phyloP scores from a whole-genome alignment of 2,329 filamentous ascomycete genomes.

The Ilyonectria mors-panacis region DNA sequence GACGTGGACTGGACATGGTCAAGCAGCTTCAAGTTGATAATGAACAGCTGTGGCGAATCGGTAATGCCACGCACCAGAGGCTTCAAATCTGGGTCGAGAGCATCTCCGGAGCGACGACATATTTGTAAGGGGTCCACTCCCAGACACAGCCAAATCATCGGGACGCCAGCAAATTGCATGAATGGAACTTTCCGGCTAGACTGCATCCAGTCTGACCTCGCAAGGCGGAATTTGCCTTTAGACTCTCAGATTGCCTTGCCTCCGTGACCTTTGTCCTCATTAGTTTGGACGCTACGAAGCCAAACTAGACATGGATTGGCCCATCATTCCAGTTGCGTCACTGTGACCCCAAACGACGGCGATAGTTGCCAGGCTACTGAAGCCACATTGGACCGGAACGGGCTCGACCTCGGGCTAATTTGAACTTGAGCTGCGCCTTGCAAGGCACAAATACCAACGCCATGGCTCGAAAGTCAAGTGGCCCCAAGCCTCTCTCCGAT shows the following conservation, averaged over 20 bases:
- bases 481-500: neutral
- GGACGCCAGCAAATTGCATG: neutral
- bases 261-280: conserved; percentile 1
- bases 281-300: conserved; percentile 2
- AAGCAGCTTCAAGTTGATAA: no score
- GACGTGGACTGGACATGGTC: conserved; percentile 12
- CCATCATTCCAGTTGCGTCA: conserved; percentile 11
- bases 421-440: conserved; percentile 5
- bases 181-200: conserved; percentile 10
- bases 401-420: conserved; percentile 3
- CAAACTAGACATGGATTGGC: conserved; percentile 1
- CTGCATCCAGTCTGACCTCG: neutral
- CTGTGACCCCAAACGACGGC: conserved; percentile 8
- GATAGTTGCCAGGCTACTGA: conserved; percentile 7
- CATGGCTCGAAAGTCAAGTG: neutral
- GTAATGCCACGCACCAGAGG: neutral
- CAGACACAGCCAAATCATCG: neutral
- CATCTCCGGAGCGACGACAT: neutral
- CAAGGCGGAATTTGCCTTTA: conserved; percentile 8
- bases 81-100: neutral
- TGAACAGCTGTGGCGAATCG: neutral
- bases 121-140: conserved; percentile 10
- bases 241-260: neutral
- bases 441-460: conserved; percentile 9
- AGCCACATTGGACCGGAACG: conserved; percentile 17